A percentile compares a stretch with the other conserved stretches of the same genome.
Evolutionary conservation across 768 basidiomycete genomes (phyloP).

Genomic region (Tricholoma matsutake): DNA sequence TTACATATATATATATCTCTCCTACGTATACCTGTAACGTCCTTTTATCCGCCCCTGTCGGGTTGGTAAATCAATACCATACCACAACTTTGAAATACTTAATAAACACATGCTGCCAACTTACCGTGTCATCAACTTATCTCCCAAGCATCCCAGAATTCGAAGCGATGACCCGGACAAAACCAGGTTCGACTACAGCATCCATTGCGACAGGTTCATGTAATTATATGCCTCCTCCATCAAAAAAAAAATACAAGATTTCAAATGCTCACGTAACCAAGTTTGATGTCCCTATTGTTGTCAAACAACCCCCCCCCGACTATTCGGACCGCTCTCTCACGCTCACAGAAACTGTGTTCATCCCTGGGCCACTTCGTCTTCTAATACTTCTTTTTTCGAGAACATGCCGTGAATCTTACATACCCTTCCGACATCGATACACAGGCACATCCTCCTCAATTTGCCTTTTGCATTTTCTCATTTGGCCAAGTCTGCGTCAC

Average conservation of each 20-base stretch:
- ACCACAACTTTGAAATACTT: too few relatives aligned
- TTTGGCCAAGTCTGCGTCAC: not conserved
- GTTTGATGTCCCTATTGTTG: not conserved
- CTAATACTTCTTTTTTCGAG: not conserved
- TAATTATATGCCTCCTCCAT: not conserved
- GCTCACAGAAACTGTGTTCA: not conserved
- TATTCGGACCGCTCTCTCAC: constrained; percentile 1
- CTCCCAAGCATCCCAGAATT: too few relatives aligned
- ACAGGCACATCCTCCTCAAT: not conserved
- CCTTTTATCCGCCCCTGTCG: too few relatives aligned
- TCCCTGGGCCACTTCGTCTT: not conserved
- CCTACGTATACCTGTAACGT: too few relatives aligned
- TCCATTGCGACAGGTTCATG: too few relatives aligned
- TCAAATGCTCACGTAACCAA: constrained; percentile 2
- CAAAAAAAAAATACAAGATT: not conserved
- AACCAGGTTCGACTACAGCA: too few relatives aligned
- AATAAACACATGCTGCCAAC: too few relatives aligned
- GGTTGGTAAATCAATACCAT: too few relatives aligned
- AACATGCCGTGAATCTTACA: not conserved
- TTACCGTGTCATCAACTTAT: too few relatives aligned
- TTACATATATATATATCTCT: not conserved
- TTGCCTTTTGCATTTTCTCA: not conserved
- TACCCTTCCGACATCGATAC: not conserved
- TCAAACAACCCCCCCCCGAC: not conserved
- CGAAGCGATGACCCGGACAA: too few relatives aligned